These are phyloP conservation scores for Arthromyces matolae DNA, from an alignment of 768 basidiomycete genomes.

Conservation along the genomic window DNA sequence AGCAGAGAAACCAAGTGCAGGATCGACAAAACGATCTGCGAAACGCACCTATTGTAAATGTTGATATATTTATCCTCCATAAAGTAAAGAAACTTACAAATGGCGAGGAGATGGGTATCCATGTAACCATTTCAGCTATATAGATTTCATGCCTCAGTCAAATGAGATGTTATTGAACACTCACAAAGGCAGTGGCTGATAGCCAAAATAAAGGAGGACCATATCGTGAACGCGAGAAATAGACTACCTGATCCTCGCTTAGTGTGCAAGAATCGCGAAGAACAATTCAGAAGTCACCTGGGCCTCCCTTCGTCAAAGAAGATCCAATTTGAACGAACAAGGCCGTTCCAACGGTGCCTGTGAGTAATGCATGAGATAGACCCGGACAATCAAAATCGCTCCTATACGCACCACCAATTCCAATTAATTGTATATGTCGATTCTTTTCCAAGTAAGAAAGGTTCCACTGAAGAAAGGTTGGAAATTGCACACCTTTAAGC, in stretches of 20 bases:
- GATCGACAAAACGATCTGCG: constrained; percentile 54
- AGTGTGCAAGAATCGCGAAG: background rate
- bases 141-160: too few relatives aligned
- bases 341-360: constrained; percentile 72
- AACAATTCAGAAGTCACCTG: constrained; percentile 36
- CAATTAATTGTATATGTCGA: constrained; percentile 51
- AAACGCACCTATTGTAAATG: constrained; percentile 44
- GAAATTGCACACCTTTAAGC: constrained; percentile 30
- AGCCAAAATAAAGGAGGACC: constrained; percentile 47
- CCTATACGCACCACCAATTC: constrained; percentile 38
- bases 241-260: constrained; percentile 35
- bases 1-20: constrained; percentile 52
- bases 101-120: constrained; percentile 74
- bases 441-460: constrained; percentile 25
- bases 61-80: background rate
- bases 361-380: constrained; percentile 6
- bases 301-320: constrained; percentile 58
- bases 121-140: constrained; percentile 78
- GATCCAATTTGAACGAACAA: constrained; percentile 73
- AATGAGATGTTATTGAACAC: too few relatives aligned
- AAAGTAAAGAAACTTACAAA: constrained; percentile 43
- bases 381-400: background rate
- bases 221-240: constrained; percentile 47
- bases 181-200: constrained; percentile 44
- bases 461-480: background rate